phyloP scores from a whole-genome alignment of 163 green algal species.

The Coccomyxa subellipsoidea region DNA sequence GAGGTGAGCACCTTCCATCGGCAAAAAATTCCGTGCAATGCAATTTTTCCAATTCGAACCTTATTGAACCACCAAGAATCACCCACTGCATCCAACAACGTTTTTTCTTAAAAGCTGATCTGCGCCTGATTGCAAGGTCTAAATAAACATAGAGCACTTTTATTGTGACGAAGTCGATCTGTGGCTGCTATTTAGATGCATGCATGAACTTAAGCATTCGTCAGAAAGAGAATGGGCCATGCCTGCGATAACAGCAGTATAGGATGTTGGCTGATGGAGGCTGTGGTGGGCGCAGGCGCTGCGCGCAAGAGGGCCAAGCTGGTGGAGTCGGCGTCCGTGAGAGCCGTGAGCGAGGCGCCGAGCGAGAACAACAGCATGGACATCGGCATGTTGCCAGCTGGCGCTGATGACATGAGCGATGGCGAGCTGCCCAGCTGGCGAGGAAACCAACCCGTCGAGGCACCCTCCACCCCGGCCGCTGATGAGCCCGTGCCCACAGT shows the following conservation, averaged over 20 bases:
- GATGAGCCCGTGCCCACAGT: neutral
- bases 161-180: too few relatives aligned
- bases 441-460: neutral
- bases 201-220: too few relatives aligned
- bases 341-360: neutral
- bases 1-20: neutral
- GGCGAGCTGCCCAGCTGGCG: neutral
- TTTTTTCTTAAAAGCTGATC: neutral
- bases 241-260: too few relatives aligned
- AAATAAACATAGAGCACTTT: neutral
- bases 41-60: neutral
- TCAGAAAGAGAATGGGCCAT: too few relatives aligned
- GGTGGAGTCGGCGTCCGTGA: neutral
- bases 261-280: too few relatives aligned
- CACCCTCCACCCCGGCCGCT: too few relatives aligned
- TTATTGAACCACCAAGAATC: neutral
- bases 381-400: neutral
- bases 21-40: neutral
- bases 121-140: neutral
- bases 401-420: neutral
- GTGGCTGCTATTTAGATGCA: too few relatives aligned
- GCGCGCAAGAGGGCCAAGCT: neutral
- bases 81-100: neutral
- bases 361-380: neutral
- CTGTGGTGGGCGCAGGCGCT: neutral